phyloP scores from a whole-genome alignment of 768 basidiomycete genomes.

The Termitomyces heimii region DNA sequence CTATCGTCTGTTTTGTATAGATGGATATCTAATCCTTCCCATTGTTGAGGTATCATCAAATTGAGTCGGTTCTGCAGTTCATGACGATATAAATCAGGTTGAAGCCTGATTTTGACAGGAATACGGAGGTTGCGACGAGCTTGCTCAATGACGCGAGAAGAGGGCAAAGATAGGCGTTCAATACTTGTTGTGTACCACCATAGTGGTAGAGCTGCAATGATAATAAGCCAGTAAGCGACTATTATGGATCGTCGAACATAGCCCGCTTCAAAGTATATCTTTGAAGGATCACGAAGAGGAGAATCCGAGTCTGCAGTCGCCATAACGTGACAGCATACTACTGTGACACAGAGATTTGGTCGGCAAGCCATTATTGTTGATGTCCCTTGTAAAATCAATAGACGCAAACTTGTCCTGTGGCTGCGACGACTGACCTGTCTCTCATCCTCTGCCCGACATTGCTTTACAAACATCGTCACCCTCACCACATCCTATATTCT shows the following conservation, averaged over 20 bases:
- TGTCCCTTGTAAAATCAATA: slow-evolving; percentile 21
- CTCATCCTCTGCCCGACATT: neutral
- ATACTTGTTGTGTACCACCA: slow-evolving; percentile 97
- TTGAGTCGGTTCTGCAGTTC: slow-evolving; percentile 19
- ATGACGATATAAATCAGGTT: slow-evolving; percentile 12
- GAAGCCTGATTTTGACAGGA: slow-evolving; percentile 40
- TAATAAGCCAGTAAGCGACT: slow-evolving; percentile 69
- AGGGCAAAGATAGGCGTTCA: slow-evolving; percentile 70
- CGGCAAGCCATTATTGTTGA: slow-evolving; percentile 3
- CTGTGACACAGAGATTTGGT: slow-evolving; percentile 9
- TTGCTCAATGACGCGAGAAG: slow-evolving; percentile 48
- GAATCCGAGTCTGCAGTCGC: slow-evolving; percentile 14
- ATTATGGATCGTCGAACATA: slow-evolving; percentile 55
- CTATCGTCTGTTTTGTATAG: slow-evolving; percentile 17
- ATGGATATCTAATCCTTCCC: slow-evolving; percentile 38
- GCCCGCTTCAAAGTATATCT: slow-evolving; percentile 45
- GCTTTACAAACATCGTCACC: neutral
- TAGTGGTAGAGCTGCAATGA: slow-evolving; percentile 75
- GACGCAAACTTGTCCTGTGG: slow-evolving; percentile 25
- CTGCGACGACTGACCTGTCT: slow-evolving; percentile 11
- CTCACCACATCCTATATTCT: neutral
- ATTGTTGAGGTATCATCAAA: slow-evolving; percentile 23
- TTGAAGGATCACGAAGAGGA: slow-evolving; percentile 38
- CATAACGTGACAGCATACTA: slow-evolving; percentile 4
- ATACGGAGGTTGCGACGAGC: slow-evolving; percentile 38